phyloP scores from a whole-genome alignment of 805 yeast genomes.

The Wickerhamiella galacta region DNA sequence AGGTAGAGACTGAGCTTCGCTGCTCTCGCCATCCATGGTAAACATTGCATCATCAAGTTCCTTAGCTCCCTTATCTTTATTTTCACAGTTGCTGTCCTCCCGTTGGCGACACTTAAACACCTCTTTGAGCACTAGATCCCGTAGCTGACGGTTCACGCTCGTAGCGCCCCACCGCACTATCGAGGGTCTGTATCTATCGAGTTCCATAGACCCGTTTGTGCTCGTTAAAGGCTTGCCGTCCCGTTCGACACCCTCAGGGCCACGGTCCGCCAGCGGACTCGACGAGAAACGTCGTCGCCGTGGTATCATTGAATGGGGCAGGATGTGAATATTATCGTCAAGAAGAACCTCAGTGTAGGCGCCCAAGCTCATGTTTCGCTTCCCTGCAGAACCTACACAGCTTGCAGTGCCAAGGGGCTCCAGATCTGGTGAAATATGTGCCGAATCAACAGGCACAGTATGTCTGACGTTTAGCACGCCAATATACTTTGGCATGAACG shows the following conservation, averaged over 20 bases:
- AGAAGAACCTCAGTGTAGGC: slow-evolving; percentile 38
- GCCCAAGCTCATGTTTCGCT: neutral
- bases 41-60: slow-evolving; percentile 27
- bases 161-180: slow-evolving; percentile 36
- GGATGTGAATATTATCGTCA: slow-evolving; percentile 82
- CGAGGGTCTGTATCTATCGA: slow-evolving; percentile 4
- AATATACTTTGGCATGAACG: slow-evolving; percentile 84
- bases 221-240: neutral
- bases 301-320: slow-evolving; percentile 61
- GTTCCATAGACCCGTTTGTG: neutral
- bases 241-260: too few relatives aligned
- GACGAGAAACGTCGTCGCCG: slow-evolving; percentile 1
- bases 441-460: slow-evolving; percentile 21
- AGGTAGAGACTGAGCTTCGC: neutral
- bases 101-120: too few relatives aligned
- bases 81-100: too few relatives aligned
- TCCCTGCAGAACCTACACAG: too few relatives aligned
- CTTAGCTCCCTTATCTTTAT: too few relatives aligned
- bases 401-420: too few relatives aligned
- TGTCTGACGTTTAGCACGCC: slow-evolving; percentile 90
- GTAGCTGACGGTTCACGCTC: slow-evolving; percentile 49
- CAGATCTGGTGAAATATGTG: too few relatives aligned
- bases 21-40: slow-evolving; percentile 27
- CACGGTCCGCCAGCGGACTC: too few relatives aligned
- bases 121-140: slow-evolving; percentile 54